These are phyloP conservation scores for Taxillus chinensis DNA, from an alignment of 164 flowering plant species.

Conservation along the genomic window DNA sequence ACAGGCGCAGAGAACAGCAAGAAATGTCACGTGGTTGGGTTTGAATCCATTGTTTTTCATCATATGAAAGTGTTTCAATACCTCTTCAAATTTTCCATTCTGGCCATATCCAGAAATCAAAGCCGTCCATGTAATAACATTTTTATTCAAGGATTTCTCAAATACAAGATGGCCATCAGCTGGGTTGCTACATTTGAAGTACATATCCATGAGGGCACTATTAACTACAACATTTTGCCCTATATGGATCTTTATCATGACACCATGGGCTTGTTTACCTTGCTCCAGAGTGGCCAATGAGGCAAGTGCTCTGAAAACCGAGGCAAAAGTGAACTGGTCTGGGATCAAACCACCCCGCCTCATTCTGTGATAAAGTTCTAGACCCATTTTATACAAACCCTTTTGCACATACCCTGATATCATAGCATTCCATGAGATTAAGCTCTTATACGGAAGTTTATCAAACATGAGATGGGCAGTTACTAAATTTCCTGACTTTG, in stretches of 20 bases:
- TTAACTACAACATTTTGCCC: conserved; percentile 54
- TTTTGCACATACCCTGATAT: conserved; percentile 68
- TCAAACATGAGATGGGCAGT: conserved; percentile 41
- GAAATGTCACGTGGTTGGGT: conserved; percentile 68
- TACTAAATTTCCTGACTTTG: conserved; percentile 45
- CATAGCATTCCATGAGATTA: conserved; percentile 69
- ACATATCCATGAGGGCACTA: conserved; percentile 81
- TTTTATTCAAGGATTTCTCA: conserved; percentile 34
- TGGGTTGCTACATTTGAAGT: conserved; percentile 58
- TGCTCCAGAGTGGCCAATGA: conserved; percentile 48
- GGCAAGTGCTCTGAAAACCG: conserved; percentile 70
- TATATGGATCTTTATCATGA: conserved; percentile 45
- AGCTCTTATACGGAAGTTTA: conserved; percentile 22
- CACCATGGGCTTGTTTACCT: conserved; percentile 56
- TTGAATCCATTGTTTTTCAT: conserved; percentile 54
- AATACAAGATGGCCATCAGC: conserved; percentile 49
- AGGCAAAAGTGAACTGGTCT: conserved; percentile 76
- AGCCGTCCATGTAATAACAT: conserved; percentile 72
- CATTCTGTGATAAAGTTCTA: conserved; percentile 43
- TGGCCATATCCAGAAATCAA: conserved; percentile 70
- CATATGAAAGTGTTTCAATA: conserved; percentile 38
- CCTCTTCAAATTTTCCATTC: conserved; percentile 51
- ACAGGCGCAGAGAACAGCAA: conserved; percentile 71
- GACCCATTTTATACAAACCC: conserved; percentile 42
- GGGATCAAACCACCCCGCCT: conserved; percentile 42